phyloP scores from a whole-genome alignment of 1,284 basidiomycete species.

The Somion occarium region DNA sequence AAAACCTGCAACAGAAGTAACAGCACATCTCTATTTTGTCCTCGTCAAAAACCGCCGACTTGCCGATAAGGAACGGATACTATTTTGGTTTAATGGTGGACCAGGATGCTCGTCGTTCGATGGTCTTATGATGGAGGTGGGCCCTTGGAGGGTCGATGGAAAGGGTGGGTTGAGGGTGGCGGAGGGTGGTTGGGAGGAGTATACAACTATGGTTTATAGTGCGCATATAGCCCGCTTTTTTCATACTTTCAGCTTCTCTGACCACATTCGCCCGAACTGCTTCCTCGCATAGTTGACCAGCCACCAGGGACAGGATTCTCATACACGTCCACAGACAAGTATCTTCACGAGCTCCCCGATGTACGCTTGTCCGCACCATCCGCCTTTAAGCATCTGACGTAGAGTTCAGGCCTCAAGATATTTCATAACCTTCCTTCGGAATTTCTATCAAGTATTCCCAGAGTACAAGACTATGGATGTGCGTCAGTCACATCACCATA shows the following conservation, averaged over 20 bases:
- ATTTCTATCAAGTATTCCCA: conserved; percentile 90
- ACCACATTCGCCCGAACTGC: no score
- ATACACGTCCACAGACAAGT: conserved; percentile 82
- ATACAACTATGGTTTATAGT: conserved; percentile 94
- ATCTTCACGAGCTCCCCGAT: conserved; percentile 75
- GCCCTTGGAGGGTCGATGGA: conserved; percentile 84
- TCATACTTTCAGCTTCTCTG: conserved; percentile 1
- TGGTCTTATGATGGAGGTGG: conserved; percentile 96
- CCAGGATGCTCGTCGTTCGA: conserved; percentile 98
- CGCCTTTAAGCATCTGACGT: no score
- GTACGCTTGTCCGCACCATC: conserved; percentile 38
- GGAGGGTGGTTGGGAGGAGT: conserved; percentile 98
- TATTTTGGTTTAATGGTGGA: conserved; percentile 98
- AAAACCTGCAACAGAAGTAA: conserved; percentile 50
- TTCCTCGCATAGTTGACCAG: conserved; percentile 74
- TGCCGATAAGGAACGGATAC: conserved; percentile 83
- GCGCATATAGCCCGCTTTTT: conserved; percentile 23
- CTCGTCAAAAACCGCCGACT: conserved; percentile 84
- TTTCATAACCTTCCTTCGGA: conserved; percentile 78
- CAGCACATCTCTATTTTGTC: conserved; percentile 86
- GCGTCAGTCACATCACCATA: conserved; percentile 40
- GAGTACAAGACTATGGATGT: conserved; percentile 84
- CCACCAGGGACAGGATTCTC: conserved; percentile 95
- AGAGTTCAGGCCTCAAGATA: conserved; percentile 71
- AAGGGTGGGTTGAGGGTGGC: conserved; percentile 74